Evolutionary conservation across 306 rosid species (phyloP).

Genomic region (Rosa rugosa): DNA sequence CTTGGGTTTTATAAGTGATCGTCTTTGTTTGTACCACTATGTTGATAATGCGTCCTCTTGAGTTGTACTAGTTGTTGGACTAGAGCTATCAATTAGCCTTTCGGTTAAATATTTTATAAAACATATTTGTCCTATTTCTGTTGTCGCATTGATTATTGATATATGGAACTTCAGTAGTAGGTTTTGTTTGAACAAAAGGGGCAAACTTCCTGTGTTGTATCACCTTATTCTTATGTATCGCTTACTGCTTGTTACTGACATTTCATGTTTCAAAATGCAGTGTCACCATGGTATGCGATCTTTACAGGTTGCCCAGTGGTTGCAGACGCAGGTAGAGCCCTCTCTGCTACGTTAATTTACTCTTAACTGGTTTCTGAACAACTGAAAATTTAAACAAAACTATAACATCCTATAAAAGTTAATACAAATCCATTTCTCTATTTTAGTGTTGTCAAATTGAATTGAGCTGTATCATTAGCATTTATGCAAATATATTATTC

Average conservation of each 20-base stretch:
- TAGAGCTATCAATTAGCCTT: background rate
- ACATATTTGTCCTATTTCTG: background rate
- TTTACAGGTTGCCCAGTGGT: slow-evolving; percentile 80
- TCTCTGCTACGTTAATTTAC: slow-evolving; percentile 1
- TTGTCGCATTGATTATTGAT: background rate
- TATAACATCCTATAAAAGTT: background rate
- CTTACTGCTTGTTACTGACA: slow-evolving; percentile 1
- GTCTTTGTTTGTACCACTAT: background rate
- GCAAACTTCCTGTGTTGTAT: background rate
- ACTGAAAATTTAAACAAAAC: background rate
- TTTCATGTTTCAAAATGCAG: slow-evolving; percentile 51
- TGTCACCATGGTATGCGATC: slow-evolving; percentile 96
- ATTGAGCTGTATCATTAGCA: background rate
- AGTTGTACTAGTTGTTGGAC: background rate
- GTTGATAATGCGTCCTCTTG: background rate
- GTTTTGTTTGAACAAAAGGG: background rate
- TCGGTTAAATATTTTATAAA: background rate
- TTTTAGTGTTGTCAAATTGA: background rate
- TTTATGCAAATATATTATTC: background rate
- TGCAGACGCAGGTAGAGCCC: slow-evolving; percentile 75
- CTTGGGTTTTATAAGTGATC: background rate
- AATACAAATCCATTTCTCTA: background rate
- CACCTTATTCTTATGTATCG: background rate
- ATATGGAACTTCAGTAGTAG: background rate
- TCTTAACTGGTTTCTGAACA: background rate